Evolutionary conservation across 306 rosid species (phyloP).

Genomic region (Rosa lucieae): DNA sequence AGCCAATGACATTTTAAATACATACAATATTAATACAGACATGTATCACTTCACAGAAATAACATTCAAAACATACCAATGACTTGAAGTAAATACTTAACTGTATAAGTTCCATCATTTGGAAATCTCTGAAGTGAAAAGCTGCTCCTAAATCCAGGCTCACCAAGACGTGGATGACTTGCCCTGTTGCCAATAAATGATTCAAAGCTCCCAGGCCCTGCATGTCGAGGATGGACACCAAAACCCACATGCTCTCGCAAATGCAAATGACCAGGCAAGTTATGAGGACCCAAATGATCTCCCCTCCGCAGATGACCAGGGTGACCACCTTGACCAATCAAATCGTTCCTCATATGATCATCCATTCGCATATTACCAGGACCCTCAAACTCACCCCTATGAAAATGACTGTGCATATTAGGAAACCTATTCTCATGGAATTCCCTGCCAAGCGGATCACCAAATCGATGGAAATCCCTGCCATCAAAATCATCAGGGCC

Average conservation of each 20-base stretch:
- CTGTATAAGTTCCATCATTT: slow-evolving; percentile 67
- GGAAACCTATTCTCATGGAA: slow-evolving; percentile 68
- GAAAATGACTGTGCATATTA: slow-evolving; percentile 58
- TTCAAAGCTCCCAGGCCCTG: slow-evolving; percentile 67
- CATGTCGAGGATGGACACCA: slow-evolving; percentile 64
- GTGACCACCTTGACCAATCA: slow-evolving; percentile 61
- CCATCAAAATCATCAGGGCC: slow-evolving; percentile 72
- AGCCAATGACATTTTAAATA: neutral
- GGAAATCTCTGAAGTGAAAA: slow-evolving; percentile 72
- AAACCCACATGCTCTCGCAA: slow-evolving; percentile 63
- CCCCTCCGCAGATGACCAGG: slow-evolving; percentile 53
- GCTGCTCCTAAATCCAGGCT: slow-evolving; percentile 96
- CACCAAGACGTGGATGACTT: slow-evolving; percentile 80
- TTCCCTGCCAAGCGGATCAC: slow-evolving; percentile 52
- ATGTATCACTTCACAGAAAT: neutral
- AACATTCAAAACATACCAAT: neutral
- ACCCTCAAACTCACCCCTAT: slow-evolving; percentile 73
- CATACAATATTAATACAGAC: slow-evolving; percentile 5
- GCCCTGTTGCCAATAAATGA: slow-evolving; percentile 57
- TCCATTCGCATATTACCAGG: slow-evolving; percentile 64
- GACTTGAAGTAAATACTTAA: slow-evolving; percentile 46
- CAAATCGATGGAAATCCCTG: slow-evolving; percentile 59
- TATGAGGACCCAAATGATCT: slow-evolving; percentile 69
- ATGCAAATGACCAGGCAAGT: slow-evolving; percentile 57
- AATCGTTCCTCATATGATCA: slow-evolving; percentile 62